Base-by-base conservation (phyloP, 2,329 filamentous ascomycete species). In the Hymenoscyphus infarciens region DNA sequence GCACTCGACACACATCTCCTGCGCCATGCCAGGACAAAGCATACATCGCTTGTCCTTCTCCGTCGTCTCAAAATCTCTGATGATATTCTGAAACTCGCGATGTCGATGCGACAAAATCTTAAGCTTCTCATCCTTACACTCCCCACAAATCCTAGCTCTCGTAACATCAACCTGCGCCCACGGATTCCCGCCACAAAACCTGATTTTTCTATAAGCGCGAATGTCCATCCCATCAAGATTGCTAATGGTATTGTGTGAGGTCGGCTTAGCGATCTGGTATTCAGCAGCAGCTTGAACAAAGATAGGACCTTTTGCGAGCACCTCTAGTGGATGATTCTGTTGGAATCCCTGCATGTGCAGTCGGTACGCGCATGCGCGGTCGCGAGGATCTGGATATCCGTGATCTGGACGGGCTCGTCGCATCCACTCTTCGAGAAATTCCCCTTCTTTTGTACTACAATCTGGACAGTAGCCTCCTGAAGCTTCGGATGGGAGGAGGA, bases 121-220 rank as follows among this genome's bases (percentile, higher is more conserved):
- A 27, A 62, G 38, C 33, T 69, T 68, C 42, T 63, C 53, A 0
- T 56, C 22, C 3, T 39, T 38, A 42, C 67, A 68, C 2, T 29
- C n/a, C 10, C 54, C 52, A 25, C 68, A 70, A 45, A 70, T 69
- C 16, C 42, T 58, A 4, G 61, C 65, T 45, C 64, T 68, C 1
- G 38, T 59, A 42, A 67, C 56, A 25, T 70, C 68, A 16, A 70
- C 33, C 29, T 69, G 69, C 15, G 59, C 22, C 38, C 57, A 66
- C 3, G 62, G 56, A 31, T 56, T 61, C 3, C 62, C 64, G 15
- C 64, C 61, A 55, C 69, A 70, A 38, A 65, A 66, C 6, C 57
- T 13, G 7, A 61, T 45, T 2, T 19, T 39, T 33, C 35, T 33
- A 39, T n/a, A 60, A 4, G n/a, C 6, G 25, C 59, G 35, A 45